phyloP scores from a whole-genome alignment of 2,329 filamentous ascomycete genomes.

The Hymenoscyphus infarciens region DNA sequence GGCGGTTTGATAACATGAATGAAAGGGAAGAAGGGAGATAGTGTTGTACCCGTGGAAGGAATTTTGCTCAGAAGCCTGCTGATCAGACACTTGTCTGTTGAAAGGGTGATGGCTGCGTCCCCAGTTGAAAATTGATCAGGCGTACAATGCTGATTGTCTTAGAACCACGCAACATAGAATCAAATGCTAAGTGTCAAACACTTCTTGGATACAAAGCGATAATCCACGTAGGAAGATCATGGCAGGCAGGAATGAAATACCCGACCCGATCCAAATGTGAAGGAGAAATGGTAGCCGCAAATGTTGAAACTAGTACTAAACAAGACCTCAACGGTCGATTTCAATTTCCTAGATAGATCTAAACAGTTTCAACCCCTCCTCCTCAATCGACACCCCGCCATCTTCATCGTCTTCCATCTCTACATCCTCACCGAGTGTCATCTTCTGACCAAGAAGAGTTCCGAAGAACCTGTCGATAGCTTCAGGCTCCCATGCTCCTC shows the following conservation, averaged over 20 bases:
- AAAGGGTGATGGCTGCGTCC: background rate
- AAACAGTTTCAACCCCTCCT: conserved; percentile 35
- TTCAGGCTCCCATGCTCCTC: conserved; percentile 72
- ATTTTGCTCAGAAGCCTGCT: background rate
- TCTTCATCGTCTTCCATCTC: conserved; percentile 50
- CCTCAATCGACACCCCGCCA: conserved; percentile 39
- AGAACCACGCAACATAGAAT: too few species aligned
- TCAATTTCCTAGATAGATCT: conserved; percentile 23
- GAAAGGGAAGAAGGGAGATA: background rate
- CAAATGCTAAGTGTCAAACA: too few species aligned
- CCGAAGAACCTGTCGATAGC: conserved; percentile 77
- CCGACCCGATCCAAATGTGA: background rate
- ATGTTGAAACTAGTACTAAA: background rate
- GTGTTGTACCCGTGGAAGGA: background rate
- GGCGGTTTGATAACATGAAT: background rate
- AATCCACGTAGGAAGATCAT: too few species aligned
- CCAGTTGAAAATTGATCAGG: too few species aligned
- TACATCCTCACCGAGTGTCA: conserved; percentile 58
- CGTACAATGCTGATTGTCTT: too few species aligned
- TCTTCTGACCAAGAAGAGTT: conserved; percentile 68
- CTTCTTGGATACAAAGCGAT: too few species aligned
- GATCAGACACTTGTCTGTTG: background rate
- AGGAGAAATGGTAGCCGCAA: background rate
- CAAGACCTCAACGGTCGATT: background rate
- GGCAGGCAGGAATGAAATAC: background rate